phyloP scores from a whole-genome alignment of 768 basidiomycete species.

The Boletus tomentosulus region DNA sequence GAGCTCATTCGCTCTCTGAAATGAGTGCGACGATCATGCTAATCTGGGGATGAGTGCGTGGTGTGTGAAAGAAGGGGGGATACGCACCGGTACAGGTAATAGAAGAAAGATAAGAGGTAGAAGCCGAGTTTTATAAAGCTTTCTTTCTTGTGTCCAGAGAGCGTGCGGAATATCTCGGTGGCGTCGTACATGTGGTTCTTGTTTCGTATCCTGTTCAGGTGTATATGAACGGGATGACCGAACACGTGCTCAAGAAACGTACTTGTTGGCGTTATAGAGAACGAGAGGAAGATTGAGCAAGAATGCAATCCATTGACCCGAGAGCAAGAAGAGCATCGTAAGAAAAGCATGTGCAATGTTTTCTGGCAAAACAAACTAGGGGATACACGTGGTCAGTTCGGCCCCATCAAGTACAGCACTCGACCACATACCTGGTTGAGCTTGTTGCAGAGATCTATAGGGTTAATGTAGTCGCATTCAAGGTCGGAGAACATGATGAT shows the following conservation, averaged over 20 bases:
- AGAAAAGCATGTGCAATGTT: slow-evolving; percentile 93
- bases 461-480: slow-evolving; percentile 99
- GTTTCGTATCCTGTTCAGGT: slow-evolving; percentile 66
- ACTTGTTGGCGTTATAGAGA: slow-evolving; percentile 93
- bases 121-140: slow-evolving; percentile 93
- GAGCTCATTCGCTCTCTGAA: slow-evolving; percentile 61
- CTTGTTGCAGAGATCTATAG: slow-evolving; percentile 99
- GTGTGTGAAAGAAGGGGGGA: neutral
- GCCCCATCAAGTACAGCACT: neutral
- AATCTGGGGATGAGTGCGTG: neutral
- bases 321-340: slow-evolving; percentile 84
- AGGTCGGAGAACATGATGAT: slow-evolving; percentile 99
- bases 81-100: slow-evolving; percentile 83
- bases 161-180: slow-evolving; percentile 96
- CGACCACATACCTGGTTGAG: slow-evolving; percentile 76
- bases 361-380: slow-evolving; percentile 94
- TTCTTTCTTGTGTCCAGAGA: slow-evolving; percentile 93
- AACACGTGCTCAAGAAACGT: slow-evolving; percentile 28
- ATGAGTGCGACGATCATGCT: slow-evolving; percentile 89
- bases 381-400: neutral
- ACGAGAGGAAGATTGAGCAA: slow-evolving; percentile 86
- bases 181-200: slow-evolving; percentile 99
- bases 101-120: slow-evolving; percentile 89
- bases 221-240: neutral
- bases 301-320: slow-evolving; percentile 94